Percentiles rank a stretch among this genome's conserved stretches.
These are phyloP conservation scores for Fraxinus baroniana DNA, from an alignment of 305 asterid species.

Conservation along the genomic window DNA sequence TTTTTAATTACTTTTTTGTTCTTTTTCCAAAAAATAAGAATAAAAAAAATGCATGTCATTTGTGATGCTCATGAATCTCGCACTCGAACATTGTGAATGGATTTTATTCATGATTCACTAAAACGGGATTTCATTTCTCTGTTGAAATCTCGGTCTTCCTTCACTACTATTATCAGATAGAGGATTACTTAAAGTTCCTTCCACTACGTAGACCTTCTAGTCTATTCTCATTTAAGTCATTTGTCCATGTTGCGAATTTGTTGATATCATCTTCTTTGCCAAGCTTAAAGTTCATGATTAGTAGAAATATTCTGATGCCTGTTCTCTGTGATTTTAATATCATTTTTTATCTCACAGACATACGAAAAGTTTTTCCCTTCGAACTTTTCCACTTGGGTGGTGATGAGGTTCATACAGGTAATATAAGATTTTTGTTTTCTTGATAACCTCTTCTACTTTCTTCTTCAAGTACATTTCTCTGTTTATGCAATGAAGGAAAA, in stretches of 20 bases:
- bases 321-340: slow-evolving; percentile 18
- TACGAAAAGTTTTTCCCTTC: slow-evolving; percentile 83
- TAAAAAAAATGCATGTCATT: not conserved
- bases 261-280: not conserved
- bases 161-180: not conserved
- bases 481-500: not conserved
- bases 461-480: not conserved
- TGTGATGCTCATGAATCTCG: not conserved
- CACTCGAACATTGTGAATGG: not conserved
- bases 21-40: not conserved
- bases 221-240: not conserved
- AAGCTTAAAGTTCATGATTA: not conserved
- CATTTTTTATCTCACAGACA: slow-evolving; percentile 48
- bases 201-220: not conserved
- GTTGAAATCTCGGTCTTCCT: not conserved
- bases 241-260: not conserved
- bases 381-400: slow-evolving; percentile 94
- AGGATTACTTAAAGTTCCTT: not conserved
- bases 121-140: not conserved
- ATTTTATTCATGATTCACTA: not conserved
- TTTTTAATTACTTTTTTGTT: not conserved
- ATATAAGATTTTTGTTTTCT: slow-evolving; percentile 14
- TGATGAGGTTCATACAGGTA: slow-evolving; percentile 94
- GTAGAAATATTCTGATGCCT: slow-evolving; percentile 6
- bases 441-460: slow-evolving; percentile 9